Evolutionary conservation across 179 eudicot genomes (phyloP).

Genomic region (Sideroxylon spinosum): DNA sequence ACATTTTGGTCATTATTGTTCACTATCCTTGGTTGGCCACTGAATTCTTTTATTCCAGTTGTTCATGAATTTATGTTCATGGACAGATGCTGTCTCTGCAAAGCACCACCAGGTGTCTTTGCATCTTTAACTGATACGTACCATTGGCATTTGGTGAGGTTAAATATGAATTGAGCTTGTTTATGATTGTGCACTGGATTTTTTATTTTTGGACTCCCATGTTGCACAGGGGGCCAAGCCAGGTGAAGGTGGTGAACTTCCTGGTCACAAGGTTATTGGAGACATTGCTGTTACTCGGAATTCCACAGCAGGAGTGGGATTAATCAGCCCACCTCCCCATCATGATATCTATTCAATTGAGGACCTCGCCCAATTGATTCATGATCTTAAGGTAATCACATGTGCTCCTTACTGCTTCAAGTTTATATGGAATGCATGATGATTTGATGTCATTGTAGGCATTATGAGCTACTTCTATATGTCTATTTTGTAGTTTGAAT

Average conservation of each 20-base stretch:
- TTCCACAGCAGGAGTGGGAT: slow-evolving; percentile 97
- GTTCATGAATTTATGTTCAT: slow-evolving; percentile 67
- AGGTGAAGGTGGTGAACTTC: slow-evolving; percentile 99
- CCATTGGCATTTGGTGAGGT: slow-evolving; percentile 72
- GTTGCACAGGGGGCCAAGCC: slow-evolving; percentile 90
- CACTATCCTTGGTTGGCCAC: slow-evolving; percentile 29
- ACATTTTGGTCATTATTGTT: not conserved
- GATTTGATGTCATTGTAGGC: not conserved
- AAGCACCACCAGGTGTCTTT: slow-evolving; percentile 68
- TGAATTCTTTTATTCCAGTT: slow-evolving; percentile 48
- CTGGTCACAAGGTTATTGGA: slow-evolving; percentile 96
- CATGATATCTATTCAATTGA: slow-evolving; percentile 98
- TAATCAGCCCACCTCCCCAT: slow-evolving; percentile 99
- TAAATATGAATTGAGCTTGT: slow-evolving; percentile 29
- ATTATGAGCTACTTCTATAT: not conserved
- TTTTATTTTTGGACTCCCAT: slow-evolving; percentile 20
- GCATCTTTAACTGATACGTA: slow-evolving; percentile 64
- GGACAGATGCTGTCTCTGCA: slow-evolving; percentile 60
- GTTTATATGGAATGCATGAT: not conserved
- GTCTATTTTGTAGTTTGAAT: not conserved
- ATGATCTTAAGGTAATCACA: slow-evolving; percentile 79
- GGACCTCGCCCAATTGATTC: slow-evolving; percentile 94
- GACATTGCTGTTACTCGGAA: slow-evolving; percentile 94
- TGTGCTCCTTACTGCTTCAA: not conserved
- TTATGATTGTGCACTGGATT: slow-evolving; percentile 14